Evolutionary conservation across 2,329 filamentous ascomycete genomes (phyloP).

Genomic region (Alternaria ethzedia): DNA sequence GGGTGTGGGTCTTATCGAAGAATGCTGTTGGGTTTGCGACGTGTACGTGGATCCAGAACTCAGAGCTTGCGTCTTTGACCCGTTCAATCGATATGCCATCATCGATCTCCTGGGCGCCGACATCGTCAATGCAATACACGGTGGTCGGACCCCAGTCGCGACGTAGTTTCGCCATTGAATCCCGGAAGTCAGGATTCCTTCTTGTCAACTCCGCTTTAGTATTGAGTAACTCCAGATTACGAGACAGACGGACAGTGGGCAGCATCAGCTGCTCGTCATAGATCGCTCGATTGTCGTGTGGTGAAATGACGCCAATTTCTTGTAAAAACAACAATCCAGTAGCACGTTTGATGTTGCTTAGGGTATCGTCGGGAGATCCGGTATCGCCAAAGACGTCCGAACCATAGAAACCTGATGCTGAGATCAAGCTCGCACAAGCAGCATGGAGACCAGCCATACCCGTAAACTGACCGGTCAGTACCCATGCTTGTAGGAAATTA

Average conservation of each 20-base stretch:
- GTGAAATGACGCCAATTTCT: slow-evolving; percentile 73
- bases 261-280: slow-evolving; percentile 64
- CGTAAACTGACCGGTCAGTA: slow-evolving; percentile 36
- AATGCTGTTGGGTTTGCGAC: slow-evolving; percentile 79
- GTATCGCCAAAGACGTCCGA: slow-evolving; percentile 37
- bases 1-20: slow-evolving; percentile 63
- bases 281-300: slow-evolving; percentile 72
- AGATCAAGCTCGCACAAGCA: slow-evolving; percentile 69
- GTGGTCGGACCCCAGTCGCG: slow-evolving; percentile 65
- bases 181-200: slow-evolving; percentile 50
- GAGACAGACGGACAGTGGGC: slow-evolving; percentile 55
- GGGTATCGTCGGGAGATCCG: slow-evolving; percentile 18
- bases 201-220: slow-evolving; percentile 33
- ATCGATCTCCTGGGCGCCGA: slow-evolving; percentile 73
- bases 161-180: slow-evolving; percentile 64
- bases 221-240: slow-evolving; percentile 52
- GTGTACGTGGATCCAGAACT: slow-evolving; percentile 80
- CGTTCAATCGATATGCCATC: slow-evolving; percentile 77
- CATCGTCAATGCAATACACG: slow-evolving; percentile 76
- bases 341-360: slow-evolving; percentile 22
- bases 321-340: slow-evolving; percentile 72
- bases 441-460: slow-evolving; percentile 61
- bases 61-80: slow-evolving; percentile 54
- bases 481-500: slow-evolving; percentile 71
- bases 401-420: slow-evolving; percentile 66